Evolutionary conservation across 75 land plant species (phyloP).

Genomic region (Pseudotsuga menziesii): DNA sequence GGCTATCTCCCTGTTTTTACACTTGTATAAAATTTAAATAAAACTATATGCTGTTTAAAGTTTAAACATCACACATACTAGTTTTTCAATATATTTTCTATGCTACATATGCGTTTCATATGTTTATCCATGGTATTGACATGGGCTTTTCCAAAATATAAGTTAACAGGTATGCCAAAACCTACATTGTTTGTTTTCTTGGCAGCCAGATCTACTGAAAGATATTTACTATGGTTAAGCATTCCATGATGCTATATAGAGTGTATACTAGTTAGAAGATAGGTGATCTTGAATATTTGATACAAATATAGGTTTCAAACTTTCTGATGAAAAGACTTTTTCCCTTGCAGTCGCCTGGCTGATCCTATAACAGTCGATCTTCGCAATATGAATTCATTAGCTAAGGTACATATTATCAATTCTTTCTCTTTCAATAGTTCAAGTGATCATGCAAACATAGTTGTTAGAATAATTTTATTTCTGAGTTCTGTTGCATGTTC

Average conservation of each 20-base stretch:
- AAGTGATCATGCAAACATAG: not conserved
- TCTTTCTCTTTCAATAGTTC: not conserved
- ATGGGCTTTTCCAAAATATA: no score
- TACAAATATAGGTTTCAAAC: not conserved
- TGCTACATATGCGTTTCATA: no score
- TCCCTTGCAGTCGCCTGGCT: conserved; percentile 65
- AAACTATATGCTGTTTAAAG: no score
- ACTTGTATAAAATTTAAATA: no score
- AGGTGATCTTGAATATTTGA: not conserved
- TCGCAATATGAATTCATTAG: conserved; percentile 88
- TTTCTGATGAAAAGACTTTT: not conserved
- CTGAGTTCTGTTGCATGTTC: not conserved
- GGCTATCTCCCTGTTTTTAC: no score
- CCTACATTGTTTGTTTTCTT: not conserved
- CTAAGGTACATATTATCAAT: conserved; percentile 57
- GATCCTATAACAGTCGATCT: conserved; percentile 89
- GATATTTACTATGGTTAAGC: not conserved
- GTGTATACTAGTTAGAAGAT: not conserved
- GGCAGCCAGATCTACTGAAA: not conserved
- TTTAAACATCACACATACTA: no score
- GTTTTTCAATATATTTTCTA: no score
- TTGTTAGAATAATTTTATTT: not conserved
- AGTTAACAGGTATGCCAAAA: not conserved
- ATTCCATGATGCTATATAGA: not conserved
- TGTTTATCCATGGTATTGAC: no score